Evolutionary conservation across 2,329 filamentous ascomycete genomes (phyloP).

Genomic region (Botryotinia convoluta): DNA sequence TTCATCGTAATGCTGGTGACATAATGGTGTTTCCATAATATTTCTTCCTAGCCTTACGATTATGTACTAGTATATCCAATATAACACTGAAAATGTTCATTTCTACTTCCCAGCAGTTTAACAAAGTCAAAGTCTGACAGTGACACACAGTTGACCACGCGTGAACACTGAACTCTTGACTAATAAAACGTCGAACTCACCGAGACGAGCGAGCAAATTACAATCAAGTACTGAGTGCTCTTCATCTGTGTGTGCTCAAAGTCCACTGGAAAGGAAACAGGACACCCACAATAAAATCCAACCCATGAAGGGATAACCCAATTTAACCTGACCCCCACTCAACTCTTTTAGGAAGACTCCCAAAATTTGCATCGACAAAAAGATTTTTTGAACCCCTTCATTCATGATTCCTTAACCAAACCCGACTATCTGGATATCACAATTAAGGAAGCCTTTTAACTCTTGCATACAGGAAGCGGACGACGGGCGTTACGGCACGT

Average conservation of each 20-base stretch:
- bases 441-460: not conserved
- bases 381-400: not conserved
- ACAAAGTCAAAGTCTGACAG: not conserved
- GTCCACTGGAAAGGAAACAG: not conserved
- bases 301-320: slow-evolving; percentile 7
- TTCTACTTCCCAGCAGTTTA: not conserved
- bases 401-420: not conserved
- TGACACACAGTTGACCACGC: slow-evolving; percentile 10
- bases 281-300: not conserved
- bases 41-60: not conserved
- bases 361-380: not conserved
- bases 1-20: slow-evolving; percentile 12
- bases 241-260: not conserved
- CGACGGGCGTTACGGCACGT: slow-evolving; percentile 10
- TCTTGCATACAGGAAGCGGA: slow-evolving; percentile 13
- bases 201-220: slow-evolving; percentile 6
- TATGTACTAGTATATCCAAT: not conserved
- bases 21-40: not conserved
- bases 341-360: slow-evolving; percentile 1
- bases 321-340: slow-evolving; percentile 1
- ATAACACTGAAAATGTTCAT: not conserved
- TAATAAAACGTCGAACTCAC: not conserved
- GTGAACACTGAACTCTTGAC: slow-evolving; percentile 7
- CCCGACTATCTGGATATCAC: slow-evolving; percentile 20
- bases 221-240: not conserved